Conservation (phyloP, 805 yeast genomes). For the Candida andamanensis region DNA sequence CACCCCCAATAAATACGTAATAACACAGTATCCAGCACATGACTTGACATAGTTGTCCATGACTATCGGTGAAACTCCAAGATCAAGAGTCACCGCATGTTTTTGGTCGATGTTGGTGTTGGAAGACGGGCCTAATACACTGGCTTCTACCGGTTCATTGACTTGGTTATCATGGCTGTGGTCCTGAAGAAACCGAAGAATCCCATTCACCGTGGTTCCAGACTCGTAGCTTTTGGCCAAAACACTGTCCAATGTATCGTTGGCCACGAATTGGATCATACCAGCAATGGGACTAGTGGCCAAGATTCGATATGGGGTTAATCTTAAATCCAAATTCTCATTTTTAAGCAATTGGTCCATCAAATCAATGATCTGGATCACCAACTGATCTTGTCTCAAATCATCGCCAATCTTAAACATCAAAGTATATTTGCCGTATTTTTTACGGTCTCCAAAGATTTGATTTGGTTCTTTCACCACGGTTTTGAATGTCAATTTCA, state of each 20-base stretch:
- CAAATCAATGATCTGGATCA: slow-evolving; percentile 84
- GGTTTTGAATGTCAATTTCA: slow-evolving; percentile 74
- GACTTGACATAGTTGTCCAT: slow-evolving; percentile 95
- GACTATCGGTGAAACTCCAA: slow-evolving; percentile 54
- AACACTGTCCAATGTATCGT: slow-evolving; percentile 80
- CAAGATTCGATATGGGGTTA: slow-evolving; percentile 84
- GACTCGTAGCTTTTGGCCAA: slow-evolving; percentile 10
- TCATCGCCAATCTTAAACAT: slow-evolving; percentile 97
- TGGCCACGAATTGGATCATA: slow-evolving; percentile 89
- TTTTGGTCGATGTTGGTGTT: slow-evolving; percentile 11
- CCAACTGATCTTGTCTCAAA: slow-evolving; percentile 91
- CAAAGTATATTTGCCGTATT: slow-evolving; percentile 56
- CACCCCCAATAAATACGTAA: slow-evolving; percentile 89
- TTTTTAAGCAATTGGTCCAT: slow-evolving; percentile 86
- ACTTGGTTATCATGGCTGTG: slow-evolving; percentile 39
- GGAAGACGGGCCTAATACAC: slow-evolving; percentile 11
- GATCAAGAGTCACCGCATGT: slow-evolving; percentile 31
- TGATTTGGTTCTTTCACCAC: slow-evolving; percentile 21
- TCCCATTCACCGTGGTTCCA: slow-evolving; percentile 48
- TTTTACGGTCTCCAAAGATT: slow-evolving; percentile 28
- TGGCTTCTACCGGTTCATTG: slow-evolving; percentile 20
- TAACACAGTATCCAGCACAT: slow-evolving; percentile 97
- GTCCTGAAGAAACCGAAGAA: slow-evolving; percentile 61
- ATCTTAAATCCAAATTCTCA: slow-evolving; percentile 82
- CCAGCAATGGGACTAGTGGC: slow-evolving; percentile 93